Evolutionary conservation across 345 rosid species (phyloP), one percentile per base, ranked within the genome.

Genomic region (Punica granatum): DNA sequence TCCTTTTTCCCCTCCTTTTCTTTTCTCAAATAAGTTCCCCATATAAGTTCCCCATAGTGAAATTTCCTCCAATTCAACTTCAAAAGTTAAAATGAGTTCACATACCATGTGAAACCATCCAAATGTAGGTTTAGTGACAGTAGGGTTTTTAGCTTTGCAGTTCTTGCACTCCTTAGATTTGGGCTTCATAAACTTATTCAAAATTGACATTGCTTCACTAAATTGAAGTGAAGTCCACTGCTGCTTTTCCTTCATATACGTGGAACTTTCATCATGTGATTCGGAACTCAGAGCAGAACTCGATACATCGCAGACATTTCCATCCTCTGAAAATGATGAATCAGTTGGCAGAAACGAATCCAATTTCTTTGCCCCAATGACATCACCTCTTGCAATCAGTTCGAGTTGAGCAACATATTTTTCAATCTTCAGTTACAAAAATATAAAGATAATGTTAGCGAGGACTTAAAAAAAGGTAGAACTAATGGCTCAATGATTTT

Each of bases 161-260:
- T 69, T 69, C 51, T 66, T 65, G 71, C 98, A 92, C 76, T 72
- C 69, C 43, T 31, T 75, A 42, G 69, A 26, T 43, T 69, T 75
- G 37, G 72, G 72, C 81, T 78, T 90, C 73, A 88, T 39, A 75
- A 92, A 84, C 14, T 69, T 69, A 63, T 76, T 76, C 64, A 92
- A 71, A 68, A 87, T 75, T 26, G 79, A 75, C 69, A 75, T 83
- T 33, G 83, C 93, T 78, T 87, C 90, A 6, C 75, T 34, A 59
- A 81, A 81, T 84, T 90, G 98, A 77, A 92, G 95, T 59, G 98
- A 87, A 26, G 96, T 88, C 98, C 98, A 90, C 60, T 65, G 83
- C 72, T 70, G 74, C 14, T 54, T 74, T 64, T 75, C 76, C 66
- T 74, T 74, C 49, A 30, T 56, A 73, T 34, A 60, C 56, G 69